Evolutionary conservation across 192 early-diverging fungal genomes (phyloP), one percentile per base, ranked within the genome.

Genomic region (Podila horticola): DNA sequence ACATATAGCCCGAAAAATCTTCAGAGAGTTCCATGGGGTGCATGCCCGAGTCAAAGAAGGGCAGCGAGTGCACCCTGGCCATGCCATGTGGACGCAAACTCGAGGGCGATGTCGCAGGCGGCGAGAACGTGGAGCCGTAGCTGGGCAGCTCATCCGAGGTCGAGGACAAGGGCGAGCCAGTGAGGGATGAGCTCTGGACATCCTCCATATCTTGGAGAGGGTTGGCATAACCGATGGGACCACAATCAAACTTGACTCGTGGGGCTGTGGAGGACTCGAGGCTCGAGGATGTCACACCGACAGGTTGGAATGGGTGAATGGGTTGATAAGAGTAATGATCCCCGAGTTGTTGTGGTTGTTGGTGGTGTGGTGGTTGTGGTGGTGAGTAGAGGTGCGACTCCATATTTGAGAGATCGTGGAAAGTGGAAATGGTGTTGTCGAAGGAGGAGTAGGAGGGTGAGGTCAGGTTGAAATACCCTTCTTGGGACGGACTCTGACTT

Each of bases 131-230:
- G 8, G 52, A 20, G 19, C 24, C n/a, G 5, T 55, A 55, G 52
- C 24, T 55, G 52, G 52, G 52, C n/a, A 55, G 11, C 52, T 55
- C 52, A 26, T 79, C 63, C 55, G 28, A n/a, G 10, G 68, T 65
- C 11, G 68, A 65, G 10, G 74, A 70, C 6, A 67, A 33, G 29
- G 74, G 65, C 4, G 60, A 63, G 38, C 55, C 66, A 1, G 69
- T 45, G 49, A 61, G 41, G 19, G 41, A 10, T 1, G 69, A 57
- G 24, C n/a, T 55, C 31, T 76, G 67, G 48, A 62, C 33, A 30
- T 76, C 74, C 51, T 76, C 74, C 74, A 76, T 76, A 11, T 76
- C 74, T 52, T 76, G 74, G 6, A 13, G 62, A 30, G 31, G 41
- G 64, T 31, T 51, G 64, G 33, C 2, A 24, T 26, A 64, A 34